These are phyloP conservation scores for Hyphopichia fennica DNA, from an alignment of 1,139 yeast species.

Conservation along the genomic window DNA sequence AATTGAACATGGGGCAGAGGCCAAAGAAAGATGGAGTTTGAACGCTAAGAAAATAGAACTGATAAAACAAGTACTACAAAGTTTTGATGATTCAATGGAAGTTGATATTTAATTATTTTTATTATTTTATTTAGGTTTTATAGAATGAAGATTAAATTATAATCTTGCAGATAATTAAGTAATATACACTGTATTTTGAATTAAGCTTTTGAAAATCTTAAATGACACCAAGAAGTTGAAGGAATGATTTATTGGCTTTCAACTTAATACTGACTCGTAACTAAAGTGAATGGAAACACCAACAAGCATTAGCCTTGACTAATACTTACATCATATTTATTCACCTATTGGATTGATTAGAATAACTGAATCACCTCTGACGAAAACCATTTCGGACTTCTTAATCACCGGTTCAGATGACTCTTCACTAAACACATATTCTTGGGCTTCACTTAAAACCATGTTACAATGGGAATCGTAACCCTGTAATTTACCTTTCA, in stretches of 20 bases:
- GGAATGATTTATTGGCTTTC: too few species aligned
- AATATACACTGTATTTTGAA: slow-evolving; percentile 1
- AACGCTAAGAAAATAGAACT: slow-evolving; percentile 34
- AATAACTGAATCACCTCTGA: slow-evolving; percentile 94
- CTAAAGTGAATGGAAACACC: too few species aligned
- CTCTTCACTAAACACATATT: slow-evolving; percentile 66
- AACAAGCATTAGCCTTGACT: too few species aligned
- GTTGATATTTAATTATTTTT: slow-evolving; percentile 5
- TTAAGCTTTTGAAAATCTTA: too few species aligned
- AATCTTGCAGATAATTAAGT: neutral
- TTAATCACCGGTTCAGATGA: slow-evolving; percentile 50
- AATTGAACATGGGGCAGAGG: slow-evolving; percentile 28
- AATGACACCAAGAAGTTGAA: too few species aligned
- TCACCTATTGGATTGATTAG: slow-evolving; percentile 55
- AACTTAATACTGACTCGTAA: too few species aligned
- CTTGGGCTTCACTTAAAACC: slow-evolving; percentile 91
- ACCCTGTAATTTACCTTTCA: slow-evolving; percentile 88
- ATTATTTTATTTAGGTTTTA: neutral
- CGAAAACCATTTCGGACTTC: slow-evolving; percentile 85
- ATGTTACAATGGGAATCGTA: slow-evolving; percentile 96
- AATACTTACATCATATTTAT: too few species aligned
- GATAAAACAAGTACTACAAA: slow-evolving; percentile 20
- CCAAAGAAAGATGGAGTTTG: slow-evolving; percentile 35
- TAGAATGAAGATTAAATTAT: neutral
- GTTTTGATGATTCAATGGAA: slow-evolving; percentile 9